These are phyloP conservation scores for Rhizopus stolonifer DNA, from an alignment of 371 early-diverging fungal genomes.

Conservation along the genomic window DNA sequence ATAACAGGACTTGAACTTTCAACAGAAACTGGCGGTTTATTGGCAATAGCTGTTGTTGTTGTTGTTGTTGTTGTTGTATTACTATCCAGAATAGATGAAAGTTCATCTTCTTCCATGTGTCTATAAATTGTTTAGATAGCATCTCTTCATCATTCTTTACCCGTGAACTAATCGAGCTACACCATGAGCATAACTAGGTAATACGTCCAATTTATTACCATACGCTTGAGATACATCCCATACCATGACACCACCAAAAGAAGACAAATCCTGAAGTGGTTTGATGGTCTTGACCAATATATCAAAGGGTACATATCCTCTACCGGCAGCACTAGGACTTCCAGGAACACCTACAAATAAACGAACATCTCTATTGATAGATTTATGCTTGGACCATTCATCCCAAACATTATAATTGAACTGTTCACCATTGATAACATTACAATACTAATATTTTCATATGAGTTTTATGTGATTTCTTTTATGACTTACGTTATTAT, in stretches of 20 bases:
- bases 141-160: constrained; percentile 3
- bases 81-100: too few species aligned
- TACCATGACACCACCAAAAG: constrained; percentile 68
- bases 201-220: constrained; percentile 32
- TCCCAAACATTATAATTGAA: constrained; percentile 60
- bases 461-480: background rate
- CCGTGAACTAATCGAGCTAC: constrained; percentile 13
- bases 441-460: constrained; percentile 22
- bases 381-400: constrained; percentile 60
- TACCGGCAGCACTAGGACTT: constrained; percentile 44
- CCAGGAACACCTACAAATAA: constrained; percentile 65
- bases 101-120: too few species aligned
- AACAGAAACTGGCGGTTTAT: too few species aligned
- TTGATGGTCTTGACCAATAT: constrained; percentile 25
- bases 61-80: too few species aligned
- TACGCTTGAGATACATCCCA: constrained; percentile 60
- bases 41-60: too few species aligned
- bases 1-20: too few species aligned
- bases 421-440: constrained; percentile 12
- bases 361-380: constrained; percentile 60
- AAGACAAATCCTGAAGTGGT: constrained; percentile 30
- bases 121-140: too few species aligned
- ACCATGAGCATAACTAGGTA: constrained; percentile 26
- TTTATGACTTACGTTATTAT: constrained; percentile 19
- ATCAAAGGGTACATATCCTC: constrained; percentile 38